Evolutionary conservation across 441 rosid species (phyloP).

Genomic region (Breynia disticha): DNA sequence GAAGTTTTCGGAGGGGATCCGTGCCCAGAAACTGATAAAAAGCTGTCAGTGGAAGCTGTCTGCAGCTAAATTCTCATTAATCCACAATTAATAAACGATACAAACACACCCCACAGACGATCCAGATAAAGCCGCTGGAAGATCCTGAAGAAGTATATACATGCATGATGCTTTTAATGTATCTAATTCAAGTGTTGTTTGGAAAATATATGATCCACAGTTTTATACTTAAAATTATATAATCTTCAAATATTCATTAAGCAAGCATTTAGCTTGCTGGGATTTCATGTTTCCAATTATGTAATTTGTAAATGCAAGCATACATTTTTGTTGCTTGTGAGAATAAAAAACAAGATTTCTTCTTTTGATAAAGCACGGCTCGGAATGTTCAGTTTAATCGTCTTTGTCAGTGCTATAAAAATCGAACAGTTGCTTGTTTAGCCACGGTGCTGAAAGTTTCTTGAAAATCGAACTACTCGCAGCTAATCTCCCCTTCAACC

Average conservation of each 20-base stretch:
- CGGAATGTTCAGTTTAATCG: too few species aligned
- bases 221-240: background rate
- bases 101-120: background rate
- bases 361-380: too few species aligned
- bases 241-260: conserved; percentile 2
- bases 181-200: conserved; percentile 16
- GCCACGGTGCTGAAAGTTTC: too few species aligned
- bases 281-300: conserved; percentile 2
- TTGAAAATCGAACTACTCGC: too few species aligned
- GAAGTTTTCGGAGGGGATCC: conserved; percentile 93
- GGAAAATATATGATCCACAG: conserved; percentile 18
- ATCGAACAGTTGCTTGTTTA: too few species aligned
- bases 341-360: background rate
- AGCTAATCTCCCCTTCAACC: too few species aligned
- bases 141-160: conserved; percentile 11
- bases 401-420: too few species aligned
- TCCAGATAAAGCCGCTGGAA: conserved; percentile 22
- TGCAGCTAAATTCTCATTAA: conserved; percentile 38
- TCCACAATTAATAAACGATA: conserved; percentile 5
- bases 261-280: conserved; percentile 23
- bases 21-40: conserved; percentile 62
- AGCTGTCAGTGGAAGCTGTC: conserved; percentile 75
- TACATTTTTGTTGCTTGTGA: conserved; percentile 9
- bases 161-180: conserved; percentile 15
- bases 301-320: conserved; percentile 6